Conservation (phyloP, 108 stramenopile species). For the Cyclostephanos tholiformis region DNA sequence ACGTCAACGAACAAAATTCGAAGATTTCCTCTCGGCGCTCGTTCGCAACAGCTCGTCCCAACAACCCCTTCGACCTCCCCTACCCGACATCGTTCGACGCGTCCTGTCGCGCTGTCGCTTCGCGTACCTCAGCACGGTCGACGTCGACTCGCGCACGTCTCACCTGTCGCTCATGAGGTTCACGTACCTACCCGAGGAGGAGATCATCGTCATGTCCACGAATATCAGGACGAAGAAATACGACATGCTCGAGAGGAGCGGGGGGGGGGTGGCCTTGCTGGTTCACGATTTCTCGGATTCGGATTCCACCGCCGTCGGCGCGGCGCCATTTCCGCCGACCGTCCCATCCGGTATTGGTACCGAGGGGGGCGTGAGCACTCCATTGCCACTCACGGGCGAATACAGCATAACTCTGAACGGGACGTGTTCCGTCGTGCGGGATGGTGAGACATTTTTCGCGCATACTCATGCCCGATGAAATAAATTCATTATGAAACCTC, state of each 20-base stretch:
- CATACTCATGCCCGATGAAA: neutral
- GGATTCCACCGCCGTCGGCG: neutral
- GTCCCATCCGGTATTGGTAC: no score
- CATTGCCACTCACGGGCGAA: slow-evolving; percentile 26
- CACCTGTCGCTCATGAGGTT: slow-evolving; percentile 72
- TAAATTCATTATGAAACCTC: neutral
- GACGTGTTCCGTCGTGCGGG: slow-evolving; percentile 56
- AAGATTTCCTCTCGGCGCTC: slow-evolving; percentile 33
- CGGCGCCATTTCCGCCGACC: no score
- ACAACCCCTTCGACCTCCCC: slow-evolving; percentile 49
- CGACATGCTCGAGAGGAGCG: slow-evolving; percentile 60
- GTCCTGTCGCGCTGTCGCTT: slow-evolving; percentile 54
- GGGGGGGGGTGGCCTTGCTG: slow-evolving; percentile 23
- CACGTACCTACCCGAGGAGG: slow-evolving; percentile 57
- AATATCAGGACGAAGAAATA: slow-evolving; percentile 67
- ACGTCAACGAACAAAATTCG: neutral
- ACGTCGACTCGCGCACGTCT: slow-evolving; percentile 14
- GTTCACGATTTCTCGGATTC: slow-evolving; percentile 59
- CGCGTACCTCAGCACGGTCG: slow-evolving; percentile 66
- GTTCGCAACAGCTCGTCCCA: neutral
- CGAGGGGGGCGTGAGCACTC: neutral
- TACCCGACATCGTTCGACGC: slow-evolving; percentile 52
- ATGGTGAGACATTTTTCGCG: slow-evolving; percentile 16
- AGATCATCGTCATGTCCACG: slow-evolving; percentile 60
- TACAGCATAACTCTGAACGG: slow-evolving; percentile 72